Base-by-base conservation (phyloP, 2,329 filamentous ascomycete species). In the Diaporthe amygdali region DNA sequence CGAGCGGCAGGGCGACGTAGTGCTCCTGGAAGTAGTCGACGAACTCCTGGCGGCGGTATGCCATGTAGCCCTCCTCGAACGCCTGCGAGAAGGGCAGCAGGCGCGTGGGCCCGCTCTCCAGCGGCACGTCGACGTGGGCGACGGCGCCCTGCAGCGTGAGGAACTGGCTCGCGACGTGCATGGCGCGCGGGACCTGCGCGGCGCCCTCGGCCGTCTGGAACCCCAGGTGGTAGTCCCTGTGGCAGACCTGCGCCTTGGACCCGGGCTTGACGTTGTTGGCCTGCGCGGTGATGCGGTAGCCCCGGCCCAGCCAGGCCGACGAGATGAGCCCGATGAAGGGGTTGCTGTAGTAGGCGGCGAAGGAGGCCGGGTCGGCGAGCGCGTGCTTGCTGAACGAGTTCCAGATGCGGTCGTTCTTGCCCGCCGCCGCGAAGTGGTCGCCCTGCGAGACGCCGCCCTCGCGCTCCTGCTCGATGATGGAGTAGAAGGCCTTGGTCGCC, bases 341-440 rank as follows among this genome's bases (percentile, higher is more conserved):
- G 74, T 91, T 91, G 5, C 87, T 83, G 78, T 89, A 91, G 82
- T 92, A 91, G 8, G 77, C 71, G 0, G 87, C 72, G 75, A 92
- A 92, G 0, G 85, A 88, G 0, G 76, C 52, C 0, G 89, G 85
- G 72, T 90, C 84, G 34, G 80, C 76, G 2, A 87, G 77, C 25
- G 84, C 86, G 75, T 91, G 90, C 76, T 92, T 92, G 73, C 85
- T 85, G 78, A 91, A 89, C 0, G 89, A 89, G 80, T 92, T 92
- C 89, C 89, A 92, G 80, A 92, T 90, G 12, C 90, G 85, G 68
- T 87, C 83, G 76, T 92, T 92, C 30, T 84, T 83, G 27, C 86
- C 86, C 2, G 83, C 82, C 5, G 83, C 79, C 1, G 89, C 88
- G 77, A 92, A 92, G 75, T 92, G 90, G 77, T 92, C 90, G 27